Percentiles rank a stretch among this genome's conserved stretches.
phyloP scores from a whole-genome alignment of 192 early-diverging fungal species.

The Lunasporangiospora selenospora region DNA sequence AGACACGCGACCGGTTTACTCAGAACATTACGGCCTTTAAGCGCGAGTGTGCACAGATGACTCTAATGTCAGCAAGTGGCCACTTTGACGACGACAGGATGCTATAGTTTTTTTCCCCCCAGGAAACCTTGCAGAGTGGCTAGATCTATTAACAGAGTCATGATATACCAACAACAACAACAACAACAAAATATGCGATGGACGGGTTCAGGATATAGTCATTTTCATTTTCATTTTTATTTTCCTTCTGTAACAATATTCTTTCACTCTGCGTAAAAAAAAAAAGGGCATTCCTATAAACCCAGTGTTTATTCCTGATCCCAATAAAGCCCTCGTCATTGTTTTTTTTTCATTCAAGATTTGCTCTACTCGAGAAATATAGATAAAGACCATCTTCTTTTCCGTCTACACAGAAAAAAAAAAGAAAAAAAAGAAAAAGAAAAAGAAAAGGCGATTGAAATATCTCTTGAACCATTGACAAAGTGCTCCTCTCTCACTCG shows the following conservation, averaged over 20 bases:
- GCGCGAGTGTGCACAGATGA: constrained; percentile 51
- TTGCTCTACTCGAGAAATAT: constrained; percentile 17
- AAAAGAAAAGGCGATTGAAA: not conserved
- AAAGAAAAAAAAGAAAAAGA: not conserved
- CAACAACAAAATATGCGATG: no score
- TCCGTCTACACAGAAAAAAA: not conserved
- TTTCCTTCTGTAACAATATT: not conserved
- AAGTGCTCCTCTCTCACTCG: not conserved
- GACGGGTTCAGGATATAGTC: not conserved
- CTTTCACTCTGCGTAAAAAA: not conserved
- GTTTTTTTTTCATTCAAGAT: not conserved
- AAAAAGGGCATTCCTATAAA: constrained; percentile 3
- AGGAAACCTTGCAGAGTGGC: constrained; percentile 47
- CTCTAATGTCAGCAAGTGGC: constrained; percentile 29
- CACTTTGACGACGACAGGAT: constrained; percentile 33
- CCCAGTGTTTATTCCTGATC: not conserved
- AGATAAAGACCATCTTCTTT: constrained; percentile 20
- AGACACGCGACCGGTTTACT: constrained; percentile 73
- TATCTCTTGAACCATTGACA: no score
- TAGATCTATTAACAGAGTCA: no score
- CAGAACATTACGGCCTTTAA: constrained; percentile 64
- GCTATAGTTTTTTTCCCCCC: constrained; percentile 37
- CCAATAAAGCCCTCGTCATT: not conserved
- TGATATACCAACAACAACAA: no score
- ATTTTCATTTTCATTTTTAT: not conserved